A percentile compares a stretch with the other conserved stretches of the same genome.
phyloP scores from a whole-genome alignment of 257 asterid species.

The Dorcoceras hygrometricum region DNA sequence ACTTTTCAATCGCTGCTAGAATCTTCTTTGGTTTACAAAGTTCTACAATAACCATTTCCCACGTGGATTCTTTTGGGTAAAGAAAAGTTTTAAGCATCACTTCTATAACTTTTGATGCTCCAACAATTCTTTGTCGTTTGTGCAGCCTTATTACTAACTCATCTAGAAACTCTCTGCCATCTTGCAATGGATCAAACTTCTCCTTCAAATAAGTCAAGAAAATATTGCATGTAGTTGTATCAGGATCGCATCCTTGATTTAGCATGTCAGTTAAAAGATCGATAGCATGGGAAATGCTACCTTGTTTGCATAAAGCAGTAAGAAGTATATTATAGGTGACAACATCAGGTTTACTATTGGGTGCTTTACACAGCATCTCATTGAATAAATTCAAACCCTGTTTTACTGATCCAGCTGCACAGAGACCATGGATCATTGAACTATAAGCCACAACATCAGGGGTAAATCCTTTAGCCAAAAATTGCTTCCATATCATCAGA shows the following conservation, averaged over 20 bases:
- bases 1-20: slow-evolving; percentile 60
- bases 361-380: slow-evolving; percentile 67
- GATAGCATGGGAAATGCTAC: slow-evolving; percentile 54
- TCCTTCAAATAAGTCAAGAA: slow-evolving; percentile 58
- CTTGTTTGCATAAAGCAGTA: slow-evolving; percentile 70
- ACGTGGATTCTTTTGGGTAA: slow-evolving; percentile 63
- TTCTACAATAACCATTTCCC: slow-evolving; percentile 65
- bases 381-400: slow-evolving; percentile 76
- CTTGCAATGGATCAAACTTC: slow-evolving; percentile 54
- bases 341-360: slow-evolving; percentile 65
- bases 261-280: slow-evolving; percentile 74
- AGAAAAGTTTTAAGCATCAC: slow-evolving; percentile 79
- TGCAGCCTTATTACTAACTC: slow-evolving; percentile 70
- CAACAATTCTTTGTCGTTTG: slow-evolving; percentile 52
- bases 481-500: slow-evolving; percentile 69
- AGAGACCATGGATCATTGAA: slow-evolving; percentile 85
- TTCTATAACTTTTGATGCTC: slow-evolving; percentile 67
- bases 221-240: slow-evolving; percentile 66
- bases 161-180: slow-evolving; percentile 66
- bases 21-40: slow-evolving; percentile 67
- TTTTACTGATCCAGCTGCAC: slow-evolving; percentile 58
- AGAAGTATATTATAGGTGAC: slow-evolving; percentile 72
- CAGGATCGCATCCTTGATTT: slow-evolving; percentile 81
- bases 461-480: slow-evolving; percentile 59
- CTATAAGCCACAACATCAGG: slow-evolving; percentile 83